These are phyloP conservation scores for Mimosa pudica DNA, from an alignment of 306 rosid species.

Conservation along the genomic window DNA sequence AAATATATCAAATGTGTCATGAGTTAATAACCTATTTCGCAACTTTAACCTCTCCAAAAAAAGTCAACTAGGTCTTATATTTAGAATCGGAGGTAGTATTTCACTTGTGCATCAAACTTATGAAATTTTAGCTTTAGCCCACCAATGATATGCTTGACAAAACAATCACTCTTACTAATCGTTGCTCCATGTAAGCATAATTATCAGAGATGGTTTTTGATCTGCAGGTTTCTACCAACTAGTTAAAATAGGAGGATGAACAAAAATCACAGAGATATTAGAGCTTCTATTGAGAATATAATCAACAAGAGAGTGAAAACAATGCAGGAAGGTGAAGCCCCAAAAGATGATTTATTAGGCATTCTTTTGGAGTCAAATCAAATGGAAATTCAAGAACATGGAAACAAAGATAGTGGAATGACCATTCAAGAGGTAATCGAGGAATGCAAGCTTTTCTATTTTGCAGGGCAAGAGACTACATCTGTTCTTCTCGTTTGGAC, in stretches of 20 bases:
- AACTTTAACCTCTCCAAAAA: no score
- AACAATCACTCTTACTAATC: not conserved
- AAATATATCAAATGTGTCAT: no score
- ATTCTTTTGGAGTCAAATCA: conserved; percentile 50
- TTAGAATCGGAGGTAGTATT: not conserved
- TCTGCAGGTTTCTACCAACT: conserved; percentile 49
- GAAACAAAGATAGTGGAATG: conserved; percentile 34
- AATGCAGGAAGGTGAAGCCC: conserved; percentile 30
- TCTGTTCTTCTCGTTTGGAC: conserved; percentile 49
- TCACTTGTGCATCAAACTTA: not conserved
- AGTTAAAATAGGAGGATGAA: not conserved
- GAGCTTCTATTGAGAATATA: not conserved
- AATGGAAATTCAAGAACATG: conserved; percentile 43
- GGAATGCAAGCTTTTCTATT: conserved; percentile 53
- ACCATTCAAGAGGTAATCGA: conserved; percentile 41
- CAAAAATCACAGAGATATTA: conserved; percentile 26
- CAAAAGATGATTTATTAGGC: conserved; percentile 39
- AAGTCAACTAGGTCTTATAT: no score
- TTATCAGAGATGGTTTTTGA: not conserved
- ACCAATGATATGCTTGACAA: no score
- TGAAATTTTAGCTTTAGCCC: not conserved
- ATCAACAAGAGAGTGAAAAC: conserved; percentile 39
- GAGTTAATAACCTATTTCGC: no score
- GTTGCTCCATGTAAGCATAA: not conserved
- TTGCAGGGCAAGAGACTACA: conserved; percentile 54